phyloP scores from a whole-genome alignment of 257 asterid species.

The Solanum chiquidenum region DNA sequence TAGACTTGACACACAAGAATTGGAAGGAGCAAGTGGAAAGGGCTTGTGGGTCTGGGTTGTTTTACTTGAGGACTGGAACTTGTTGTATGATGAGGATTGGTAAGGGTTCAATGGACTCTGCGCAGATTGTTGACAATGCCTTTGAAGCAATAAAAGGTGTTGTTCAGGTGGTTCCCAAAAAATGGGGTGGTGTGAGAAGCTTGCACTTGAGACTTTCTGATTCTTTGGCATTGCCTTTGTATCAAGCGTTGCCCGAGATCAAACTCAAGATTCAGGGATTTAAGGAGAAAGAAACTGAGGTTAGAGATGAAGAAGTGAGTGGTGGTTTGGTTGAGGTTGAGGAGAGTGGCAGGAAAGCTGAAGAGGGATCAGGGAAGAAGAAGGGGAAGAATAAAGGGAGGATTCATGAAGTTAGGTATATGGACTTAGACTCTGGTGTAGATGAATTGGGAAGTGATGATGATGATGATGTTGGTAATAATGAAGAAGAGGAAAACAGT shows the following conservation, averaged over 20 bases:
- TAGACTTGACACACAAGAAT: constrained; percentile 55
- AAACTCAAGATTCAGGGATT: constrained; percentile 57
- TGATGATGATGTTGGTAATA: constrained; percentile 16
- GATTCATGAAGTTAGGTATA: constrained; percentile 65
- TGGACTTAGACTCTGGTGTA: constrained; percentile 46
- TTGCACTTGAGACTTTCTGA: constrained; percentile 63
- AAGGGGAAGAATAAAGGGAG: constrained; percentile 57
- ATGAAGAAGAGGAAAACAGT: not conserved
- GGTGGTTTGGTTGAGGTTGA: constrained; percentile 23
- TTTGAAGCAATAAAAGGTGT: constrained; percentile 37
- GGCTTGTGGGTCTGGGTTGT: constrained; percentile 48
- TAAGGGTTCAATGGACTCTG: constrained; percentile 50
- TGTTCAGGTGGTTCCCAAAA: constrained; percentile 44
- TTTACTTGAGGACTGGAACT: constrained; percentile 67
- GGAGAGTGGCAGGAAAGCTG: constrained; percentile 4
- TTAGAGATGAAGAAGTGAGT: not conserved
- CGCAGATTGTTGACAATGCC: constrained; percentile 59
- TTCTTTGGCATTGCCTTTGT: constrained; percentile 71
- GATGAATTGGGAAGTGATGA: constrained; percentile 33
- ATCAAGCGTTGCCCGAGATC: constrained; percentile 76
- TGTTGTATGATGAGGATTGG: constrained; percentile 79
- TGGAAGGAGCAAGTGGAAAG: constrained; percentile 61
- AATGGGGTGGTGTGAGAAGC: constrained; percentile 90
- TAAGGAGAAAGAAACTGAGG: constrained; percentile 14
- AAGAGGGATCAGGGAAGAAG: constrained; percentile 8